Base-by-base conservation (phyloP, 768 basidiomycete genomes). In the Trametes cubensis region DNA sequence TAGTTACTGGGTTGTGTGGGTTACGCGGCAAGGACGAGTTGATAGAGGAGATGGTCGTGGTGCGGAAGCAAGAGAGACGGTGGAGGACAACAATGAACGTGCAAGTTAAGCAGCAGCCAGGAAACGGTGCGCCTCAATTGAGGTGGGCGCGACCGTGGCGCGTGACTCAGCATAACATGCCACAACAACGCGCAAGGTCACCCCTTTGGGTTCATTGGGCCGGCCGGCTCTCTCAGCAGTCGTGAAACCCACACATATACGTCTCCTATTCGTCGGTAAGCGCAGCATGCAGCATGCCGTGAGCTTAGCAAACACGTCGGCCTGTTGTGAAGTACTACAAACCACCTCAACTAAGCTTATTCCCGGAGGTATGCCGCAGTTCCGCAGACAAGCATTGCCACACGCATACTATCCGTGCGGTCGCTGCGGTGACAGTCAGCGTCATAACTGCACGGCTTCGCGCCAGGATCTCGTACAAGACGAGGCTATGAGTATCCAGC, bases 81-180 rank as follows among this genome's bases (percentile, higher is more conserved):
- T 52, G 42, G 64, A 57, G 55, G 59, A 55, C 47, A 60, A 62
- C 65, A 55, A 57, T 58, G 67, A 66, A 68, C 41, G 40, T 58
- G 34, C 34, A 34, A 11, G 34, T 34, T 34, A 34, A 34, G 65
- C 62, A 63, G 67, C 58, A 60, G 65, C 48, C 64, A 66, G 62
- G 64, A 65, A 60, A 62, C 62, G 59, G 61, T 63, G 63, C 62
- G 62, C 61, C 63, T 34, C 62, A 59, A 44, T 60, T 51, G 41
- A 63, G 51, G 34, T 52, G 58, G 66, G 64, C 65, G 67, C 63
- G 67, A 56, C 59, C 46, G 57, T 46, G 50, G 44, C 60, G 62
- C 65, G 67, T 66, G 67, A 66, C 65, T 64, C 65, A 62, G 55
- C 55, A 51, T 62, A 68, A 68, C 67, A 68, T 48, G 61, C 63